Base-by-base conservation (phyloP, 768 basidiomycete species). In the Kwoniella sp. region DNA sequence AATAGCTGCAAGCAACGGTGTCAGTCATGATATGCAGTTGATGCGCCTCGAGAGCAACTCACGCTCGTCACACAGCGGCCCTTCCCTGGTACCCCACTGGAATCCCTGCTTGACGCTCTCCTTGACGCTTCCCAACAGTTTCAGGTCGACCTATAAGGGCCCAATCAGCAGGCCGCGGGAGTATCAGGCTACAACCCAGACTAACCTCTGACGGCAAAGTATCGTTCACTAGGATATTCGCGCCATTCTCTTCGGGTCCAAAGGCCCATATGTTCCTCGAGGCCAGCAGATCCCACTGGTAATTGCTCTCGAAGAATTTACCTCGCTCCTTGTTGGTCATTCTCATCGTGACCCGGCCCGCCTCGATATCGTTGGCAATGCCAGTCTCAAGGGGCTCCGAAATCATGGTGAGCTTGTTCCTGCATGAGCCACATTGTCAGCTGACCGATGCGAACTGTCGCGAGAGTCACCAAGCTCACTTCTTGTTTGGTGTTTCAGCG, bases 231-330 rank as follows among this genome's bases (percentile, higher is more conserved):
- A 98, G 78, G 56, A 93, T 82, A 73, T 99, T 99, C 8, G 93
- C 83, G 0, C 95, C 95, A 57, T 83, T 85, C 38, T 96, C 93
- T 61, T 98, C 90, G 3, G 95, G 95, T 17, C 95, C 95, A 75
- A 99, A 99, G 19, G 95, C 91, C 95, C 95, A 99, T 78, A 99
- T 95, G 63, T 92, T 96, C 53, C 95, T 81, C 37, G 91, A 93
- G 1, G 95, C 93, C 53, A 99, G 81, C 65, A 98, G 76, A 76
- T 99, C 95, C 93, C 95, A 99, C 53, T 92, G 87, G 74, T 98
- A 93, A 70, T 90, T 93, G 70, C 89, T 86, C 75, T 98, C 84
- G 76, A 99, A 98, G 78, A 92, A 90, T 42, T 84, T 86, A 25
- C 93, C 95, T 38, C 95, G 80, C 67, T 98, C 91, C 76, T 96